phyloP scores from a whole-genome alignment of 2,329 filamentous ascomycete genomes.

The Lojkania enalia region DNA sequence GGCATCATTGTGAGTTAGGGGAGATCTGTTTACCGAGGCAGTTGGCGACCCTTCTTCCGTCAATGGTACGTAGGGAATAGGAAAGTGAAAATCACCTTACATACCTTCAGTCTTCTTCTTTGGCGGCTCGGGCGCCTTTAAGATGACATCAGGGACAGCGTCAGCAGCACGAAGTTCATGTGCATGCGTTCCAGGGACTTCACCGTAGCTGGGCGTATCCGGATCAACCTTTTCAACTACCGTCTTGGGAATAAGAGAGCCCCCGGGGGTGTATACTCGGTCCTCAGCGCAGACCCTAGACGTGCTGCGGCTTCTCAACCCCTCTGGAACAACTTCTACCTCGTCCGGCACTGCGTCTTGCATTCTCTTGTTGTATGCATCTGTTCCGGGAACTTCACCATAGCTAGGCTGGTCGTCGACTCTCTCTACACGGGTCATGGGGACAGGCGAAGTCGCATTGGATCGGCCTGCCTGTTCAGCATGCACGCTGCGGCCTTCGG shows the following conservation, averaged over 20 bases:
- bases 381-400: conserved; percentile 65
- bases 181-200: conserved; percentile 63
- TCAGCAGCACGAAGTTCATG: conserved; percentile 61
- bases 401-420: conserved; percentile 62
- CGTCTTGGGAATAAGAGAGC: conserved; percentile 59
- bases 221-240: conserved; percentile 65
- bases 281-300: conserved; percentile 49
- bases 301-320: conserved; percentile 42
- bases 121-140: conserved; percentile 51
- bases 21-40: conserved; percentile 55
- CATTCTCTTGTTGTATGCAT: conserved; percentile 60
- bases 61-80: conserved; percentile 59
- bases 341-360: conserved; percentile 67
- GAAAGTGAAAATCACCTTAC: conserved; percentile 46
- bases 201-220: conserved; percentile 60
- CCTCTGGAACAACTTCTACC: conserved; percentile 59
- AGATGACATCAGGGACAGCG: conserved; percentile 61
- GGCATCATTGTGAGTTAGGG: conserved; percentile 47
- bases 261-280: conserved; percentile 55
- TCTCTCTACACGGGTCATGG: conserved; percentile 65
- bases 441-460: conserved; percentile 57
- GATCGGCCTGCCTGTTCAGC: conserved; percentile 41
- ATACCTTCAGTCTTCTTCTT: conserved; percentile 59
- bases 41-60: conserved; percentile 64
- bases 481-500: conserved; percentile 55